phyloP scores from a whole-genome alignment of 352 stramenopile species.

The Elongisporangium undulatum region DNA sequence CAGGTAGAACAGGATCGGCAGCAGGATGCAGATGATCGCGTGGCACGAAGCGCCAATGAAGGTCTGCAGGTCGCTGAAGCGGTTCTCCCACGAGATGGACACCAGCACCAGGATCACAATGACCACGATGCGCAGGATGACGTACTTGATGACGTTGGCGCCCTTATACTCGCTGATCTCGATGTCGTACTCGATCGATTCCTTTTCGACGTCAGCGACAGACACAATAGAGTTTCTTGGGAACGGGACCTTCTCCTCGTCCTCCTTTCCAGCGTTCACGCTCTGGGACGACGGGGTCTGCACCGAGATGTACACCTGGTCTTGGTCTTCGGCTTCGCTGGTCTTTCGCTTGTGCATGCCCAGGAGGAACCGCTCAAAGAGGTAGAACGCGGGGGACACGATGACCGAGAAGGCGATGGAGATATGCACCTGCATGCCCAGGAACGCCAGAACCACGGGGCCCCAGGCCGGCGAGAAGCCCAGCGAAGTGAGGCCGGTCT shows the following conservation, averaged over 20 bases:
- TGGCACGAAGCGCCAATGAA: conserved; percentile 61
- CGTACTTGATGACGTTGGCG: conserved; percentile 1
- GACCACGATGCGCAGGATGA: not conserved
- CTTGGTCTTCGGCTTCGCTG: conserved; percentile 1
- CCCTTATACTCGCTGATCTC: conserved; percentile 1
- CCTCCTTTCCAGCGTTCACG: not conserved
- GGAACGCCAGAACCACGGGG: conserved; percentile 12
- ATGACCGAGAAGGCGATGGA: conserved; percentile 22
- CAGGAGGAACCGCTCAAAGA: conserved; percentile 15
- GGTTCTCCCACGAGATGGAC: conserved; percentile 18
- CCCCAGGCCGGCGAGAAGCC: conserved; percentile 21
- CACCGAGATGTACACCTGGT: not conserved
- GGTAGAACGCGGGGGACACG: conserved; percentile 16
- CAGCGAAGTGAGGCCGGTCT: conserved; percentile 9
- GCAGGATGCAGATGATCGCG: conserved; percentile 55
- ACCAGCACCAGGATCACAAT: conserved; percentile 10
- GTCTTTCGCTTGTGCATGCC: conserved; percentile 19
- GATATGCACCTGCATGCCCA: conserved; percentile 23
- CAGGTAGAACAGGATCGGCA: conserved; percentile 71
- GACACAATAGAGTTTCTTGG: not conserved
- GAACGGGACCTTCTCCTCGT: not conserved
- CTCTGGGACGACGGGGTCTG: not conserved
- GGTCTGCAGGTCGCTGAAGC: conserved; percentile 63
- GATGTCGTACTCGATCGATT: conserved; percentile 12
- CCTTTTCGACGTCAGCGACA: conserved; percentile 10